Evolutionary conservation across 108 stramenopile genomes (phyloP), one percentile per base, ranked within the genome.

Genomic region (Skeletonema costatum): DNA sequence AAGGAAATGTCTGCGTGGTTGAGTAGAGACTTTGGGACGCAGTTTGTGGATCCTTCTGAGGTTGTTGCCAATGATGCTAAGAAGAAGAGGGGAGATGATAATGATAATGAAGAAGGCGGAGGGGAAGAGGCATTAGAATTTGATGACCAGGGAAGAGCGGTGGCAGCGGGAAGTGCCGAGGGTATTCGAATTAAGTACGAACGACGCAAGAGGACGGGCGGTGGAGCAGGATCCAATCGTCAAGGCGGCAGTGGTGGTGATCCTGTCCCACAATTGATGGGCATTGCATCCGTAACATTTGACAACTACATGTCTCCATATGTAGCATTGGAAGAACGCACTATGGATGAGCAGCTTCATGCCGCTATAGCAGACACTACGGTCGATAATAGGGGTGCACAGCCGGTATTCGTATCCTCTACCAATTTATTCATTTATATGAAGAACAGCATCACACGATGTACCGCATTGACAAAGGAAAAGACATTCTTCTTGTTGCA

Each of bases 251-350:
- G 81, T 62, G 80, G 83, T 31, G 81, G 82, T 64, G 84, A 68
- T 17, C 71, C 87, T 12, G 88, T 89, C 4, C 80, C 89, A 14
- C 86, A 89, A 8, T 80, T 97, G 12, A 41, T 92, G 17, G 95
- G 96, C 32, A 70, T 96, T 39, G 92, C 97, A 53, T 95, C 93
- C 3, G 82, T 85, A 21, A 94, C 93, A 12, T 99, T 98, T 84
- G 97, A 98, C 46, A 93, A 96, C 38, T 97, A 93, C 87, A 97
- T 99, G 97, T 88, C 95, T 16, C 96, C 97, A 4, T 99, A 99
- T 77, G 95, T 99, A 60, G 86, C 83, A 10, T 71, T 99, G 63
- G 99, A 98, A 82, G 86, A 88, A 74, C 76, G 90, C 67, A 97
- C 91, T 50, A 87, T 99, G 93, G 96, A 95, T 56, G 98, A 98